A percentile compares a stretch with the other conserved stretches of the same genome.
Conservation (phyloP, 768 basidiomycete species). For the Coprinopsis cinerea region DNA sequence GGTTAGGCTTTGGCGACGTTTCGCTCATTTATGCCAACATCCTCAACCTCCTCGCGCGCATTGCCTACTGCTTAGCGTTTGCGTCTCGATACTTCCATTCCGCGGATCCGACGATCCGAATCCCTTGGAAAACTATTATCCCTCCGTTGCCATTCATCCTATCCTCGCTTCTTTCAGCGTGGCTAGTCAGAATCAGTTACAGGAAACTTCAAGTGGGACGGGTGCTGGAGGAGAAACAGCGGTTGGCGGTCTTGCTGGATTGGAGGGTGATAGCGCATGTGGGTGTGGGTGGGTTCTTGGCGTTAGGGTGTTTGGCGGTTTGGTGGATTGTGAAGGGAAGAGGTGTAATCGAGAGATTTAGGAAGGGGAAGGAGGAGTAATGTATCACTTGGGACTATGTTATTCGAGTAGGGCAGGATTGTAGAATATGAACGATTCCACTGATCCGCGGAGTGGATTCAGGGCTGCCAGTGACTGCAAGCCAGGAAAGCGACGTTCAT, state of each 20-base stretch:
- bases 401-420: background rate
- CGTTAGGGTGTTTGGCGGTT: background rate
- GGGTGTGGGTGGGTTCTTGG: background rate
- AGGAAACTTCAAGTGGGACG: slow-evolving; percentile 16
- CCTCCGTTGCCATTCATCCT: slow-evolving; percentile 19
- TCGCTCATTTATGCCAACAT: slow-evolving; percentile 77
- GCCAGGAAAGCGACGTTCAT: no score
- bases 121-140: background rate
- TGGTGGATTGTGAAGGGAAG: slow-evolving; percentile 3
- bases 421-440: background rate
- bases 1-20: slow-evolving; percentile 50
- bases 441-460: background rate
- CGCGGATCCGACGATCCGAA: background rate
- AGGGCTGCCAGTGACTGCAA: no score
- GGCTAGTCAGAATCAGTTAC: slow-evolving; percentile 24
- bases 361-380: background rate
- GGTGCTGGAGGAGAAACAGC: slow-evolving; percentile 4
- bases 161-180: slow-evolving; percentile 19
- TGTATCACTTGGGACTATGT: background rate
- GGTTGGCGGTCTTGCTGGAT: background rate
- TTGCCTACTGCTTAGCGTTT: slow-evolving; percentile 54
- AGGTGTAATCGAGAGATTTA: background rate
- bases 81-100: slow-evolving; percentile 38
- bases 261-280: no score
- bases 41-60: slow-evolving; percentile 55